A percentile compares a stretch with the other conserved stretches of the same genome.
Conservation (phyloP, 305 asterid genomes). For the Plantago rigida region DNA sequence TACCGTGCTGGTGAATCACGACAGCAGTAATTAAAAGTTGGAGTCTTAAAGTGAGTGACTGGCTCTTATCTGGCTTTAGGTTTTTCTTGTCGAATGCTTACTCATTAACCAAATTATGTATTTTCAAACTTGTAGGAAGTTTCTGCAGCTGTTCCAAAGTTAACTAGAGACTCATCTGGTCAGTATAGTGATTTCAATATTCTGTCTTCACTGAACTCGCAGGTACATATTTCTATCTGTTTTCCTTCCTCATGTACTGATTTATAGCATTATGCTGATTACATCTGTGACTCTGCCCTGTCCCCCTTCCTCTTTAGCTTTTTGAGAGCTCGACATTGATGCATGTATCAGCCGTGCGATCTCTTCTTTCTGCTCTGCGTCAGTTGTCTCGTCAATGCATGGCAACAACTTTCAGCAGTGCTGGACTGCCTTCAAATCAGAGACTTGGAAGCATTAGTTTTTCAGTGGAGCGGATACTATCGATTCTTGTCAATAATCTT, state of each 20-base stretch:
- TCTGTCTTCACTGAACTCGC: slow-evolving; percentile 84
- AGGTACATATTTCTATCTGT: slow-evolving; percentile 39
- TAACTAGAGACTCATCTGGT: slow-evolving; percentile 84
- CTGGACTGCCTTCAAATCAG: slow-evolving; percentile 67
- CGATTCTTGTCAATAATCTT: slow-evolving; percentile 76
- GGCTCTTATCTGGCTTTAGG: not conserved
- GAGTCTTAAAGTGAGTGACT: too few species aligned
- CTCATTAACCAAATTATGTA: slow-evolving; percentile 15
- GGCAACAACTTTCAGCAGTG: slow-evolving; percentile 55
- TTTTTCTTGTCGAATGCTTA: not conserved
- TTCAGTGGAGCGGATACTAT: slow-evolving; percentile 79
- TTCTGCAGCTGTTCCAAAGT: slow-evolving; percentile 67
- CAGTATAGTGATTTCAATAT: slow-evolving; percentile 88
- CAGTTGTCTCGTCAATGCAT: slow-evolving; percentile 76
- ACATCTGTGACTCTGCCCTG: slow-evolving; percentile 16
- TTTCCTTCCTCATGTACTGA: slow-evolving; percentile 15
- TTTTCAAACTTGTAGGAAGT: slow-evolving; percentile 55
- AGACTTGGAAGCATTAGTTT: slow-evolving; percentile 76
- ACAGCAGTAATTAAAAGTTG: too few species aligned
- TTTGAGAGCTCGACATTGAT: slow-evolving; percentile 92
- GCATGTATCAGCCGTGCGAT: slow-evolving; percentile 81
- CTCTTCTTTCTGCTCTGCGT: slow-evolving; percentile 85
- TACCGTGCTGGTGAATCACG: too few species aligned
- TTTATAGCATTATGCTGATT: slow-evolving; percentile 21
- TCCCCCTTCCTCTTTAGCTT: slow-evolving; percentile 38